These are phyloP conservation scores for Arachis hypogaea DNA, from an alignment of 306 rosid genomes.

Conservation along the genomic window DNA sequence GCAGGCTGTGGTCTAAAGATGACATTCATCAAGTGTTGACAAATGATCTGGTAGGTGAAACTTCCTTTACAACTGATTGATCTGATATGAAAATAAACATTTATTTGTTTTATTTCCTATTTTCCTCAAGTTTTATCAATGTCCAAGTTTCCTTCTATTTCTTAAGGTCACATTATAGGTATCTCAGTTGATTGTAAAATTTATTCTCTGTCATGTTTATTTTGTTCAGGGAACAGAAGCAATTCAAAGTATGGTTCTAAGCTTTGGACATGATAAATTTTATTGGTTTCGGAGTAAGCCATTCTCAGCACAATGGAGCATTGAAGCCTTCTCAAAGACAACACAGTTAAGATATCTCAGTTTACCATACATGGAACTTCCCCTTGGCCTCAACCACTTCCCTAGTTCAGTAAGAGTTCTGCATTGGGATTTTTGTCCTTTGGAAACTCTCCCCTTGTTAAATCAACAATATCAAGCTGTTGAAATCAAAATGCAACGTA, in stretches of 20 bases:
- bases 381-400: background rate
- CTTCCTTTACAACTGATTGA: background rate
- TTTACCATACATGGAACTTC: background rate
- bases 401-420: background rate
- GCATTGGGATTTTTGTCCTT: slow-evolving; percentile 10
- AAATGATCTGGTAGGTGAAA: background rate
- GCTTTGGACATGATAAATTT: background rate
- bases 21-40: slow-evolving; percentile 13
- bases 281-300: background rate
- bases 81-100: background rate
- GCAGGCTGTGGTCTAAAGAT: background rate
- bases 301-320: background rate
- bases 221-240: slow-evolving; percentile 16
- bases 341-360: slow-evolving; percentile 1
- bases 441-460: background rate
- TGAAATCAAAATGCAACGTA: background rate
- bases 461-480: slow-evolving; percentile 15
- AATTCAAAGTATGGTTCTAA: background rate
- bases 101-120: background rate
- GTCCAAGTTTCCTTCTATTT: background rate
- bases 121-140: background rate
- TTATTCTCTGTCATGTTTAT: background rate
- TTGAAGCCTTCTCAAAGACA: slow-evolving; percentile 28
- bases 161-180: slow-evolving; percentile 10
- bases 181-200: slow-evolving; percentile 3